Evolutionary conservation across 1,284 basidiomycete species (phyloP), one percentile per base, ranked within the genome.

Genomic region (Apiotrichum domesticum): DNA sequence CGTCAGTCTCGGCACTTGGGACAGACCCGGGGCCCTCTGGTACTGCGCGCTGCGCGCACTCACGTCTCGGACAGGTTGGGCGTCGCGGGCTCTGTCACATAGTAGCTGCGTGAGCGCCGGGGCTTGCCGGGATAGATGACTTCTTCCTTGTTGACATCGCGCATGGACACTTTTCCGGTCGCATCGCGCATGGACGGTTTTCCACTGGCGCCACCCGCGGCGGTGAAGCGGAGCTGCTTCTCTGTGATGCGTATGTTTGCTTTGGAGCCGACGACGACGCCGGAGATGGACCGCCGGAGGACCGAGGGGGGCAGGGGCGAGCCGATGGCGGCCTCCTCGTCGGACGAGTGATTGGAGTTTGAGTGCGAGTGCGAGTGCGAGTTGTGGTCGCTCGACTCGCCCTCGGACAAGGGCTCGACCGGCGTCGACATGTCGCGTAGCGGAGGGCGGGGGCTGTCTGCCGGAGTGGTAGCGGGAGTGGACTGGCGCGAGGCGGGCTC

Each of bases 11-110:
- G 33, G 34, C 34, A 13, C 37, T 13, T 39, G 10, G 3, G 11
- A 21, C 21, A 21, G 21, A 21, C 21, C 21, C 21, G 21, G 21
- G 21, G 21, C 21, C 21, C 21, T 21, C 21, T 21, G 21, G 21
- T 21, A 21, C 21, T 21, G 21, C 21, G 21, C 21, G 21, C 21
- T 21, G 21, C 21, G 21, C 21, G 32, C 9, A 64, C 69, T 66
- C 49, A 74, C 74, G 75, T 75, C 49, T 77, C 75, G 11, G 63
- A 65, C 9, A 77, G 57, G 53, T 76, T 77, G 2, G 75, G 75
- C 14, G 75, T 77, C 1, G 70, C 70, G 2, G 74, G 74, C 61
- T 71, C 73, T 46, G 64, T 70, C 44, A 49, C 15, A 29, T 51
- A 51, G 33, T 43, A 42, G 29, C 40, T 34, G 15, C 21, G 15